Evolutionary conservation across 2,329 filamentous ascomycete genomes (phyloP), one percentile per base, ranked within the genome.

Genomic region (Fusarium dimerum): DNA sequence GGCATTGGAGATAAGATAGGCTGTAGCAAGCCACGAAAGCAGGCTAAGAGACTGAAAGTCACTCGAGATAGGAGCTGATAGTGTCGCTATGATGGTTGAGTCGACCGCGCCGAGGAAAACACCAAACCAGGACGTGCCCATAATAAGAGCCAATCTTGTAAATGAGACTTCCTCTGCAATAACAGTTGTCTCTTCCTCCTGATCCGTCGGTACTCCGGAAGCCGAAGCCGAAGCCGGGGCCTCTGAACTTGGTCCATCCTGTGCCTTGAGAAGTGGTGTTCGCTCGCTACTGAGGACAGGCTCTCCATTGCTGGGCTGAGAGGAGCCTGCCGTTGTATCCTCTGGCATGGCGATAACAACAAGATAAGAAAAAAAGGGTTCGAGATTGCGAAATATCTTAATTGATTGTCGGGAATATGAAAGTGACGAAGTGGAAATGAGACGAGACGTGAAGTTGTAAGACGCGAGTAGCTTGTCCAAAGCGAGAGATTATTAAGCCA

Each of bases 1-100:
- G 2, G 92, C 89, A 69, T 93, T 96, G 60, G 91, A 88, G 64
- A 96, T 92, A 29, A 96, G 81, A 68, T 96, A 96, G 17, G 90
- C 87, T 0, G 90, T 89, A 0, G 90, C 92, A 8, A 96, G 84
- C 92, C 92, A 96, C 1, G 90, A 92, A 42, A 96, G 79, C 5
- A 94, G 78, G 17, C 86, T 88, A 29, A 96, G 82, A 1, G 90
- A 95, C 52, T 86, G 79, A 72, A 96, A 96, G 41, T 88, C 87
- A 67, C 85, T 89, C 20, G 89, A 89, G 57, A 97, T 96, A 8
- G 92, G 90, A 0, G 84, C 89, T 0, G 89, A 87, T 1, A 96
- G 80, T 0, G 92, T 96, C 9, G 92, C 91, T 61, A 96, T 90
- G 57, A 96, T 87, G 44, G 90, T 94, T 2, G 83, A 83, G 72